Conservation (phyloP, 1,284 basidiomycete species). For the Boletus mariae region DNA sequence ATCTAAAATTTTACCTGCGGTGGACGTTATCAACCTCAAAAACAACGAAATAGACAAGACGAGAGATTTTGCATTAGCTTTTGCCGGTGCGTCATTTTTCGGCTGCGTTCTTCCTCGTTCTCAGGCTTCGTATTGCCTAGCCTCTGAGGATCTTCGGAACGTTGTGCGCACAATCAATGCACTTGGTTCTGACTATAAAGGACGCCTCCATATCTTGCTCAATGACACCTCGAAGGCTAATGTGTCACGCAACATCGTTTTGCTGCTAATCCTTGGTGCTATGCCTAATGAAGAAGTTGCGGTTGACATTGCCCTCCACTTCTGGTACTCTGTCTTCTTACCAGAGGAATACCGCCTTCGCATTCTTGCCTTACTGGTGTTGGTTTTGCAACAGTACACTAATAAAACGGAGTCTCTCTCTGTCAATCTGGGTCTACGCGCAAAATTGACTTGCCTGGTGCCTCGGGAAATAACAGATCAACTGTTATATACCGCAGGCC, state of each 20-base stretch:
- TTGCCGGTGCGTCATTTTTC: slow-evolving; percentile 28
- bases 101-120: neutral
- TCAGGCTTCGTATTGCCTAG: slow-evolving; percentile 8
- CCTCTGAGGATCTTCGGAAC: slow-evolving; percentile 24
- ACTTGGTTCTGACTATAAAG: slow-evolving; percentile 21
- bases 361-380: slow-evolving; percentile 16
- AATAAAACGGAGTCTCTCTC: slow-evolving; percentile 17
- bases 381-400: slow-evolving; percentile 15
- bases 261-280: slow-evolving; percentile 37
- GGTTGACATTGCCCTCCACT: slow-evolving; percentile 42
- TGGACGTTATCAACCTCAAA: slow-evolving; percentile 42
- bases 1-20: slow-evolving; percentile 12
- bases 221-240: slow-evolving; percentile 33
- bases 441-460: slow-evolving; percentile 27
- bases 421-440: slow-evolving; percentile 16
- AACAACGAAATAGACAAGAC: slow-evolving; percentile 35
- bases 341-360: slow-evolving; percentile 31
- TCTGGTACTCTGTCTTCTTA: slow-evolving; percentile 42
- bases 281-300: slow-evolving; percentile 28
- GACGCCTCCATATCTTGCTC: slow-evolving; percentile 29
- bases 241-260: slow-evolving; percentile 34
- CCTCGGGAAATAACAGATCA: slow-evolving; percentile 29
- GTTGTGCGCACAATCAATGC: slow-evolving; percentile 24
- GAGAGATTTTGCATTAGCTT: slow-evolving; percentile 36
- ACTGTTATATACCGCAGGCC: slow-evolving; percentile 29